Conservation (phyloP, 345 rosid genomes). For the Firmiana major region DNA sequence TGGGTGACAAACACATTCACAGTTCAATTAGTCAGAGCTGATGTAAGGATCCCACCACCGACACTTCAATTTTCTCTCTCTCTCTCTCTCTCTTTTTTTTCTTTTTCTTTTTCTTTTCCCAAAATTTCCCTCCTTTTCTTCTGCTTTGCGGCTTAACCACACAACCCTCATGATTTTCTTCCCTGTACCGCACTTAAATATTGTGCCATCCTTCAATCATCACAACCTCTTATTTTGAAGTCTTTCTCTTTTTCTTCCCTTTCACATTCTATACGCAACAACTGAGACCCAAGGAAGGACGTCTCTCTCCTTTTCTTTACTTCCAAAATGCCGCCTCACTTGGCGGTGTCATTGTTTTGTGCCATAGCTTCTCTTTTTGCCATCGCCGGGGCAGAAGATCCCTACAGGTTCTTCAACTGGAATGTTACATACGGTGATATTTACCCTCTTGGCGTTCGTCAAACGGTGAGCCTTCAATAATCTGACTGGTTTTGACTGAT, state of each 20-base stretch:
- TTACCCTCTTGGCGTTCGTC: slow-evolving; percentile 59
- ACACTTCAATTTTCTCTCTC: slow-evolving; percentile 29
- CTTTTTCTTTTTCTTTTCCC: background rate
- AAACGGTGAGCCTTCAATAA: slow-evolving; percentile 27
- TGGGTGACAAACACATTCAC: slow-evolving; percentile 20
- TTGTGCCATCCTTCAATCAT: slow-evolving; percentile 19
- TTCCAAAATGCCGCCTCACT: slow-evolving; percentile 23
- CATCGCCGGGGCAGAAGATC: slow-evolving; percentile 46
- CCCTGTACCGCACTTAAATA: slow-evolving; percentile 36
- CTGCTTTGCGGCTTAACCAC: background rate
- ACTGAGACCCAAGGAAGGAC: background rate
- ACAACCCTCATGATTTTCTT: background rate
- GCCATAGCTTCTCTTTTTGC: slow-evolving; percentile 15
- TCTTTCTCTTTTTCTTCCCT: background rate
- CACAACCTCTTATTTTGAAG: background rate
- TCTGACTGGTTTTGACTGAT: background rate
- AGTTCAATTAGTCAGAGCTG: slow-evolving; percentile 10
- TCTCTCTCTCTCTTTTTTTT: too few species aligned
- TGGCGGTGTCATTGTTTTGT: slow-evolving; percentile 17
- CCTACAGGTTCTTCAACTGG: slow-evolving; percentile 62
- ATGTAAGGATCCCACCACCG: slow-evolving; percentile 47
- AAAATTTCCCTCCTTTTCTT: background rate
- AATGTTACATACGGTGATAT: slow-evolving; percentile 60
- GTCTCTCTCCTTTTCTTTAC: background rate
- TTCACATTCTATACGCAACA: background rate